Evolutionary conservation across 2,329 filamentous ascomycete genomes (phyloP), one percentile per base, ranked within the genome.

Genomic region (Pseudogymnoascus sp.): DNA sequence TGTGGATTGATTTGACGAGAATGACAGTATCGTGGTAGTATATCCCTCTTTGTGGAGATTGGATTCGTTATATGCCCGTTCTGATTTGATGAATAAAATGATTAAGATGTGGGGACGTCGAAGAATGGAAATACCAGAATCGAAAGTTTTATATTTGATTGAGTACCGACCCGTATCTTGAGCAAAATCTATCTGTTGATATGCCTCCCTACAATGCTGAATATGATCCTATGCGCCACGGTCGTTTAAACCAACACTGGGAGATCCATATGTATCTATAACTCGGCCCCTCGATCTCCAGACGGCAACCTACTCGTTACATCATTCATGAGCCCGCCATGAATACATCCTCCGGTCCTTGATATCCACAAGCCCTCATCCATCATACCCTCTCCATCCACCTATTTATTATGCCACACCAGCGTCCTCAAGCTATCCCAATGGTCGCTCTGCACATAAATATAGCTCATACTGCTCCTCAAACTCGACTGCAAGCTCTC

Each of bases 401-500:
- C 29, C 58, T 68, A 87, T 71, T 85, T 84, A 68, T 97, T 97
- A 74, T 96, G 88, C 82, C 90, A 88, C 17, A 96, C 70, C 70
- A 97, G 85, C 67, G 87, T 97, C 74, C 88, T 79, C 72, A 96
- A 78, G 39, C 87, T 89, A 71, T 96, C 89, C 91, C 93, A 99
- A 63, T 89, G 81, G 71, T 97, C 89, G 66, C 89, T 91, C 74
- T 97, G 89, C 63, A 85, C 81, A 73, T 93, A 99, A 79, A 99
- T 96, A 72, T 99, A 99, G 69, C 85, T 90, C 94, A 99, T 99
- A 78, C 92, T 97, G 76, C 86, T 92, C 74, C 91, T 84, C 79
- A 99, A 77, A 74, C 92, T 97, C 63, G 87, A 85, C 81, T 97
- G 94, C 72, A 99, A 82, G 62, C 89, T 90, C 69, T 95, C 90